Evolutionary conservation across 305 asterid genomes (phyloP).

Genomic region (Fraxinus ornus): DNA sequence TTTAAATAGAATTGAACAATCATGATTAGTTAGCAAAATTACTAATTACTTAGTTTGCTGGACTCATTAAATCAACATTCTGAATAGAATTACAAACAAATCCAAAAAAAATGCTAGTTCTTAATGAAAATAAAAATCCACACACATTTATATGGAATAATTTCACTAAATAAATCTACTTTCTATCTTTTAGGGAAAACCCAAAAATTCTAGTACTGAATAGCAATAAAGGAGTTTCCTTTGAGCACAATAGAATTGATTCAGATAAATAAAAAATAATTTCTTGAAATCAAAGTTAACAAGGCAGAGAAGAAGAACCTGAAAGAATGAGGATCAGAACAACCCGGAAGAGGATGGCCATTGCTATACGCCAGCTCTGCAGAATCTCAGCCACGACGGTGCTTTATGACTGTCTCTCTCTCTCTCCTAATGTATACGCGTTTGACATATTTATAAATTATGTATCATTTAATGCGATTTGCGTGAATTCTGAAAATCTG

Average conservation of each 20-base stretch:
- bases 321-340: slow-evolving; percentile 50
- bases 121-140: neutral
- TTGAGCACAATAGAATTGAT: slow-evolving; percentile 14
- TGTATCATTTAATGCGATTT: slow-evolving; percentile 5
- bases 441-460: neutral
- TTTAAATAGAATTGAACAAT: neutral
- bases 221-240: neutral
- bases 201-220: neutral
- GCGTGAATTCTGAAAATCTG: slow-evolving; percentile 20
- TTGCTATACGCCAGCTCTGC: slow-evolving; percentile 52
- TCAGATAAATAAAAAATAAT: neutral
- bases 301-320: slow-evolving; percentile 40
- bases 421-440: neutral
- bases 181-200: neutral
- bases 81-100: neutral
- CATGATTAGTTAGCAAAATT: neutral
- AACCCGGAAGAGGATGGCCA: slow-evolving; percentile 65
- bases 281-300: slow-evolving; percentile 12
- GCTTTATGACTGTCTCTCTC: slow-evolving; percentile 26
- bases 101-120: neutral
- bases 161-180: neutral
- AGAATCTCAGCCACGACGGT: slow-evolving; percentile 39
- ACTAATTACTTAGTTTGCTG: neutral
- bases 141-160: neutral
- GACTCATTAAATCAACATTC: neutral